Percentiles rank a stretch among this genome's conserved stretches.
phyloP scores from a whole-genome alignment of 352 stramenopile genomes.

The Phytophthora aleatoria region DNA sequence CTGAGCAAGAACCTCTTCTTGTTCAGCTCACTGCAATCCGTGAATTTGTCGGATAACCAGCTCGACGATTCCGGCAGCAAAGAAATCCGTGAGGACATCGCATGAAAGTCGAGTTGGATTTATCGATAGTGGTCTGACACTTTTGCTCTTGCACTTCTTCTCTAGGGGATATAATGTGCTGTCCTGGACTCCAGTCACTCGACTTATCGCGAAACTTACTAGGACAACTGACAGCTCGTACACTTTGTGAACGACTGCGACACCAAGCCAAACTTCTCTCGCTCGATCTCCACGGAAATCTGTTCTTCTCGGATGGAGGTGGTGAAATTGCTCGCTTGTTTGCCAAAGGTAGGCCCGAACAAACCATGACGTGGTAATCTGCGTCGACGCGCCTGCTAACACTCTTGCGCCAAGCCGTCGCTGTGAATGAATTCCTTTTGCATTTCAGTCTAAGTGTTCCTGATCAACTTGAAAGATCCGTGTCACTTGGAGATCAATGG shows the following conservation, averaged over 20 bases:
- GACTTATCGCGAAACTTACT: conserved; percentile 51
- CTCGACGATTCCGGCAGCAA: conserved; percentile 38
- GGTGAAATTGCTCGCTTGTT: conserved; percentile 33
- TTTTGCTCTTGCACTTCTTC: not conserved
- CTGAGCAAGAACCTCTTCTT: conserved; percentile 38
- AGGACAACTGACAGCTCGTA: conserved; percentile 26
- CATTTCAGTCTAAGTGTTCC: conserved; percentile 25
- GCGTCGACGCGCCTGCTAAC: not conserved
- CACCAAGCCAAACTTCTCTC: conserved; percentile 34
- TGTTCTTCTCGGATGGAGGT: conserved; percentile 42
- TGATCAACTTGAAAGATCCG: conserved; percentile 1
- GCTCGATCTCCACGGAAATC: conserved; percentile 42
- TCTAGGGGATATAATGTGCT: conserved; percentile 36
- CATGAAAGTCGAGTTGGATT: not conserved
- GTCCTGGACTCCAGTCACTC: conserved; percentile 30
- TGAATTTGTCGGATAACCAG: conserved; percentile 47
- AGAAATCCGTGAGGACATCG: conserved; percentile 31
- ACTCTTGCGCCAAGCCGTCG: conserved; percentile 9
- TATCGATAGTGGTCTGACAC: not conserved
- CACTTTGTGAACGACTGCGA: conserved; percentile 37
- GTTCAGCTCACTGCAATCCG: conserved; percentile 24
- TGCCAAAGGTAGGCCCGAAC: conserved; percentile 14
- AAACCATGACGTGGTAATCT: not conserved
- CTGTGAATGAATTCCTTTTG: conserved; percentile 23
- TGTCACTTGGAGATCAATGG: conserved; percentile 9